Conservation (phyloP, 176 grass and related monocot species). For the Elaeis guineensis region DNA sequence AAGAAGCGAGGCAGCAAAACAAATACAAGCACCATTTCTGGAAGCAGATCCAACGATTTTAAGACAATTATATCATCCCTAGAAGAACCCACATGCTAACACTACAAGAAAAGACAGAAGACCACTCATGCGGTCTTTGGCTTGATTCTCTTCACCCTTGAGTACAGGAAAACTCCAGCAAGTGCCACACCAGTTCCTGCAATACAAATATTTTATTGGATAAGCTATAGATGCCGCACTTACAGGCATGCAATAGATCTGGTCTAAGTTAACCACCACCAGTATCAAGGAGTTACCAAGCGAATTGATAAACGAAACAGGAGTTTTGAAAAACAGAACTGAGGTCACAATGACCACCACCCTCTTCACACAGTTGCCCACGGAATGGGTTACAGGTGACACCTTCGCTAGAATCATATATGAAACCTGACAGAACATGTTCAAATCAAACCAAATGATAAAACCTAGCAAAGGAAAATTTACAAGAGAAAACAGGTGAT, state of each 20-base stretch:
- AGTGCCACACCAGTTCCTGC: conserved; percentile 80
- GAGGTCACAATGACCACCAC: conserved; percentile 92
- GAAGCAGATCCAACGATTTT: too few relatives aligned
- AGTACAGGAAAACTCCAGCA: conserved; percentile 91
- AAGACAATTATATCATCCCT: too few relatives aligned
- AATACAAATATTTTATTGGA: neutral
- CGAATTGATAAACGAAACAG: conserved; percentile 85
- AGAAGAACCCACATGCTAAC: neutral
- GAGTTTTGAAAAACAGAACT: conserved; percentile 88
- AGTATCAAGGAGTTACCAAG: conserved; percentile 34
- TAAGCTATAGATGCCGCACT: too few relatives aligned
- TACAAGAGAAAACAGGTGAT: too few relatives aligned
- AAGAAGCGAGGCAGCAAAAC: too few relatives aligned
- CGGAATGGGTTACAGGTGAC: conserved; percentile 88
- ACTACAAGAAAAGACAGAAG: neutral
- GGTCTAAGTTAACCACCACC: too few relatives aligned
- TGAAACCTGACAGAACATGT: conserved; percentile 49
- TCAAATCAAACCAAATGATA: too few relatives aligned
- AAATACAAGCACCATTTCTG: too few relatives aligned
- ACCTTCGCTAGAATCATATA: conserved; percentile 91
- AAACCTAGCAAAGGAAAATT: too few relatives aligned
- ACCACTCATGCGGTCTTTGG: conserved; percentile 52
- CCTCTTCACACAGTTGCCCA: conserved; percentile 91
- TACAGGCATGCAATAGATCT: too few relatives aligned
- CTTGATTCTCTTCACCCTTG: conserved; percentile 84